Evolutionary conservation across 75 land plant species (phyloP).

Genomic region (Cryptomeria japonica): DNA sequence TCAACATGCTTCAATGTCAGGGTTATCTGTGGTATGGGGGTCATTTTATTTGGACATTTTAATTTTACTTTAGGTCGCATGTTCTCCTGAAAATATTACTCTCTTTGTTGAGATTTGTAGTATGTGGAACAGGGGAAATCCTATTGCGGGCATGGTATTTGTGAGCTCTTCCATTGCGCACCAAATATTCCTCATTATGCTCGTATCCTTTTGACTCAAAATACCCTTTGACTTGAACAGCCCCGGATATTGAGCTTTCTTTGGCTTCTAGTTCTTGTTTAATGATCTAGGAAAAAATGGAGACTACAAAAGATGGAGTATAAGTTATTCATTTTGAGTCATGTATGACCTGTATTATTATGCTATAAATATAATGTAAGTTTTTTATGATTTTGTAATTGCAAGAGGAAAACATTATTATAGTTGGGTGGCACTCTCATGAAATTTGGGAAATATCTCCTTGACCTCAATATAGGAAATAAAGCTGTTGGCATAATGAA

Average conservation of each 20-base stretch:
- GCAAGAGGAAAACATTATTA: background rate
- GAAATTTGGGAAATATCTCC: constrained; percentile 10
- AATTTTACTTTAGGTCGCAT: background rate
- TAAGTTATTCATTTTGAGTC: background rate
- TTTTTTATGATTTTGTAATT: background rate
- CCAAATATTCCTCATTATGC: constrained; percentile 97
- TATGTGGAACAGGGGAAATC: constrained; percentile 74
- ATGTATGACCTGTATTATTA: background rate
- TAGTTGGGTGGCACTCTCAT: background rate
- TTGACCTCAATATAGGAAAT: constrained; percentile 60
- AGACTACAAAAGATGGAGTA: background rate
- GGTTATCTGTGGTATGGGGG: constrained; percentile 83
- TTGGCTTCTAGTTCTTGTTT: background rate
- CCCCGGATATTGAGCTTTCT: background rate
- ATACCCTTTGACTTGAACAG: background rate
- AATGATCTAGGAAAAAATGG: background rate
- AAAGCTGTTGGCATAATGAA: constrained; percentile 99
- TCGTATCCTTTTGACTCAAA: constrained; percentile 69
- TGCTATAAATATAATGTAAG: constrained; percentile 6
- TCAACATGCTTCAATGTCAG: constrained; percentile 93
- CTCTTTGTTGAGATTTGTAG: constrained; percentile 14
- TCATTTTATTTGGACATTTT: background rate
- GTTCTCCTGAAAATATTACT: background rate
- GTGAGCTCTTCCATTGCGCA: constrained; percentile 98
- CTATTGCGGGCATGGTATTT: constrained; percentile 98